phyloP scores from a whole-genome alignment of 805 yeast species.

The Metschnikowia kofuensis region DNA sequence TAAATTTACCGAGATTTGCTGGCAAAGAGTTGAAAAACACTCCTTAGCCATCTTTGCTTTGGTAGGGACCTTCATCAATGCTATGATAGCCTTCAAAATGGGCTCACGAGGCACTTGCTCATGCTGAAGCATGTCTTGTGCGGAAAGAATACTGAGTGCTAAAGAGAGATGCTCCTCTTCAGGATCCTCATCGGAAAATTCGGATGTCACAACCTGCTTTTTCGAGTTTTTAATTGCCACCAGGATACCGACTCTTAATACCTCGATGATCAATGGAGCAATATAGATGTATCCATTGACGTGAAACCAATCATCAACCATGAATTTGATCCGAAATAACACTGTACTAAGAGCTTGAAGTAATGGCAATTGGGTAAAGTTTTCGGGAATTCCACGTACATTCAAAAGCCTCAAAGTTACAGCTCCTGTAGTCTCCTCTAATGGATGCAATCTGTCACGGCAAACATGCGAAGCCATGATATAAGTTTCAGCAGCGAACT shows the following conservation, averaged over 20 bases:
- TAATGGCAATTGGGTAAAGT: conserved; percentile 50
- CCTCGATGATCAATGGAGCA: conserved; percentile 69
- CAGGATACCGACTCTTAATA: conserved; percentile 62
- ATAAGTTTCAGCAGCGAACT: conserved; percentile 47
- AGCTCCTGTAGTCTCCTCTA: conserved; percentile 59
- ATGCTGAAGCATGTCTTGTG: conserved; percentile 65
- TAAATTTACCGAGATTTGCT: conserved; percentile 65
- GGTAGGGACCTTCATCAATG: conserved; percentile 68
- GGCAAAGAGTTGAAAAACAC: conserved; percentile 73
- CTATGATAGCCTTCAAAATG: conserved; percentile 59
- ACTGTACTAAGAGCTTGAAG: conserved; percentile 59
- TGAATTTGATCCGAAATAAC: conserved; percentile 70
- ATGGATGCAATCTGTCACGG: conserved; percentile 45
- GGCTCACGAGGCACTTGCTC: conserved; percentile 65
- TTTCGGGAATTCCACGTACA: conserved; percentile 44
- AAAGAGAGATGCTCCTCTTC: conserved; percentile 83
- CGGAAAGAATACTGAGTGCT: conserved; percentile 70
- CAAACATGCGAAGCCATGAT: conserved; percentile 53
- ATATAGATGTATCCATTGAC: conserved; percentile 65
- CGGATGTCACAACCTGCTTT: conserved; percentile 53
- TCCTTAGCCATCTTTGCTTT: conserved; percentile 83
- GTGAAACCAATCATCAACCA: conserved; percentile 71
- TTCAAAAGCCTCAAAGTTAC: conserved; percentile 62
- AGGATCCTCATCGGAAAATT: conserved; percentile 77
- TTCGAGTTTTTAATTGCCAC: conserved; percentile 52